These are phyloP conservation scores for Diaporthe capsici DNA, from an alignment of 2,329 filamentous ascomycete species.

Conservation along the genomic window DNA sequence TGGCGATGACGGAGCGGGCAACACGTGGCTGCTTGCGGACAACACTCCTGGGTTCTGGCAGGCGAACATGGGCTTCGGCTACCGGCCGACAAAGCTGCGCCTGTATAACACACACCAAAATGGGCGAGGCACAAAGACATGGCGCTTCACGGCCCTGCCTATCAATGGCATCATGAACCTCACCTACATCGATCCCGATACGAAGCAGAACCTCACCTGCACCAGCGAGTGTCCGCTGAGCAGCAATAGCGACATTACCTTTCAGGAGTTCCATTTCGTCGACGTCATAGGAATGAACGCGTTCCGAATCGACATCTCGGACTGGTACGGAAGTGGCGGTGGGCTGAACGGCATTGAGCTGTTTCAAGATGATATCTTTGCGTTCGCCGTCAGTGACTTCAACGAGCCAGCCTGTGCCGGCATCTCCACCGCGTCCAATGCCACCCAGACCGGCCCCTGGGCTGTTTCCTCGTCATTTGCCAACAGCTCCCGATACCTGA, in stretches of 20 bases:
- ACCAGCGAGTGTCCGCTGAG: conserved; percentile 89
- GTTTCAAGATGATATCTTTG: conserved; percentile 86
- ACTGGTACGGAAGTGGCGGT: conserved; percentile 88
- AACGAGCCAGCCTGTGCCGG: conserved; percentile 88
- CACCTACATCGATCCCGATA: conserved; percentile 85
- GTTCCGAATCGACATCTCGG: conserved; percentile 88
- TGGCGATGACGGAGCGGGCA: conserved; percentile 77
- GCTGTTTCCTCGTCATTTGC: conserved; percentile 73
- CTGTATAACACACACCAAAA: conserved; percentile 90
- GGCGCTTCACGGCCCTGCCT: conserved; percentile 87
- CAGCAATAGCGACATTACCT: conserved; percentile 73
- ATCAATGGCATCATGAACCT: conserved; percentile 96
- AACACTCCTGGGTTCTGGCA: conserved; percentile 84
- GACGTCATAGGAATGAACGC: conserved; percentile 89
- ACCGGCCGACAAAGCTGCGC: conserved; percentile 87
- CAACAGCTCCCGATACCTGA: conserved; percentile 84
- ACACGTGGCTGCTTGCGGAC: conserved; percentile 86
- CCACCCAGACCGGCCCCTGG: conserved; percentile 84
- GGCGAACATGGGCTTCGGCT: conserved; percentile 86
- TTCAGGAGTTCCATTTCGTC: conserved; percentile 93
- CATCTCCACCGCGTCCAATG: conserved; percentile 73
- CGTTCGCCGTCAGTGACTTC: conserved; percentile 88
- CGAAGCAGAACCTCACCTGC: conserved; percentile 78
- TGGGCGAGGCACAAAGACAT: conserved; percentile 89
- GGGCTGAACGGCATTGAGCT: conserved; percentile 90